A percentile compares a stretch with the other conserved stretches of the same genome.
These are phyloP conservation scores for Globisporangium spiculum DNA, from an alignment of 352 stramenopile species.

Conservation along the genomic window DNA sequence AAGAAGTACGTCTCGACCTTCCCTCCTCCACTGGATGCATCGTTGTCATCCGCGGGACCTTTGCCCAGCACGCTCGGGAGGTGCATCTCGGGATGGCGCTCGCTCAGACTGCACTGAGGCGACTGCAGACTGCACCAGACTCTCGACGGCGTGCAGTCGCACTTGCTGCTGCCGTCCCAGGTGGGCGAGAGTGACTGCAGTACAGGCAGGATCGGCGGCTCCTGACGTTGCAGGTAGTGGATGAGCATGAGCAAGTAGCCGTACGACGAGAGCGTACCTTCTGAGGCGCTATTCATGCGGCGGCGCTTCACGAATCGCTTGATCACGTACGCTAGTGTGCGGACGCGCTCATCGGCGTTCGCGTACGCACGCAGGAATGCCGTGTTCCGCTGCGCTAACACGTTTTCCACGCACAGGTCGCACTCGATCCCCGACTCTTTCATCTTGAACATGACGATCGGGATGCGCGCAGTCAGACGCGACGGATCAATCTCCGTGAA, in stretches of 20 bases:
- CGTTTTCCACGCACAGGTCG: conserved; percentile 94
- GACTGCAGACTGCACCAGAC: conserved; percentile 25
- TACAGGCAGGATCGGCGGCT: conserved; percentile 69
- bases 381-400: conserved; percentile 97
- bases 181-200: conserved; percentile 57
- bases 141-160: conserved; percentile 24
- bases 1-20: conserved; percentile 84
- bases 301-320: conserved; percentile 83
- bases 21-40: conserved; percentile 24
- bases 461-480: conserved; percentile 94
- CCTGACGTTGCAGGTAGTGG: conserved; percentile 75
- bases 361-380: conserved; percentile 93
- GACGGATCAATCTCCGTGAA: conserved; percentile 72
- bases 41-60: conserved; percentile 43
- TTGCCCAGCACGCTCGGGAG: conserved; percentile 54
- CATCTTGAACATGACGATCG: conserved; percentile 97
- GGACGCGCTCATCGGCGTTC: conserved; percentile 69
- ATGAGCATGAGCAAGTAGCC: conserved; percentile 85
- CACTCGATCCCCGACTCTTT: conserved; percentile 63
- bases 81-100: conserved; percentile 30
- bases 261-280: conserved; percentile 83
- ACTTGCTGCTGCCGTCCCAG: conserved; percentile 43
- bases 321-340: conserved; percentile 73
- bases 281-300: conserved; percentile 80
- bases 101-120: conserved; percentile 34